A percentile compares a stretch with the other conserved stretches of the same genome.
These are phyloP conservation scores for Sordariomycetes sp. DNA, from an alignment of 2,329 filamentous ascomycete species.

Conservation along the genomic window DNA sequence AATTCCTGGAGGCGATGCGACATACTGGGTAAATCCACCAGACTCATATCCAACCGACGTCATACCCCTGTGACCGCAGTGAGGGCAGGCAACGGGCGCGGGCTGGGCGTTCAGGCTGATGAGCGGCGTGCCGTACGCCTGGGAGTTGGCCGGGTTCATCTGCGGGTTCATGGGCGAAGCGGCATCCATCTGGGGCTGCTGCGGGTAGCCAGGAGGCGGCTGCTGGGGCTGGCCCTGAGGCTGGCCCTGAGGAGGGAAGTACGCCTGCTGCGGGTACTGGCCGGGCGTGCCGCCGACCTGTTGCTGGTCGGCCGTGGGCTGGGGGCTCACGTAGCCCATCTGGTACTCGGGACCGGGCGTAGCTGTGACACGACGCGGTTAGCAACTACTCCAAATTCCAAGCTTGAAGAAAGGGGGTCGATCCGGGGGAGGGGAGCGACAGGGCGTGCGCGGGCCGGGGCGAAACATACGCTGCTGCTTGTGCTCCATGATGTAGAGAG, in stretches of 20 bases:
- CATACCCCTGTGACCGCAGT: slow-evolving; percentile 12
- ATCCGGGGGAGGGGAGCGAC: neutral
- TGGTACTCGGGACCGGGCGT: slow-evolving; percentile 1
- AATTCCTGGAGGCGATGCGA: neutral
- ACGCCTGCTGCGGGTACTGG: neutral
- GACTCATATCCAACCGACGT: slow-evolving; percentile 10
- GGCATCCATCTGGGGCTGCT: neutral
- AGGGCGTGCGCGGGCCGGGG: neutral
- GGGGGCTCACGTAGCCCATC: slow-evolving; percentile 1
- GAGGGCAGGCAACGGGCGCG: slow-evolving; percentile 11
- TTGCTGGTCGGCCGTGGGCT: neutral
- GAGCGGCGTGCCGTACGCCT: slow-evolving; percentile 7
- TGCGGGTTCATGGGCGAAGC: neutral
- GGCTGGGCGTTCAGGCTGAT: slow-evolving; percentile 9
- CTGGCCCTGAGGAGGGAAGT: neutral
- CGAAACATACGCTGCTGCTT: neutral
- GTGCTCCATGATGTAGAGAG: neutral
- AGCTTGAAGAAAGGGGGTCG: neutral
- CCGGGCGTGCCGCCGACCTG: neutral
- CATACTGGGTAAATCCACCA: slow-evolving; percentile 12
- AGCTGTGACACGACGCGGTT: neutral
- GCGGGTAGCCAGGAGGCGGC: slow-evolving; percentile 1
- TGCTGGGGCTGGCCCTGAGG: neutral
- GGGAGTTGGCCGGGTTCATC: neutral
- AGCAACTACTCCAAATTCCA: neutral